Conservation (phyloP, 2,329 filamentous ascomycete species). For the Cryphonectria naterciae region DNA sequence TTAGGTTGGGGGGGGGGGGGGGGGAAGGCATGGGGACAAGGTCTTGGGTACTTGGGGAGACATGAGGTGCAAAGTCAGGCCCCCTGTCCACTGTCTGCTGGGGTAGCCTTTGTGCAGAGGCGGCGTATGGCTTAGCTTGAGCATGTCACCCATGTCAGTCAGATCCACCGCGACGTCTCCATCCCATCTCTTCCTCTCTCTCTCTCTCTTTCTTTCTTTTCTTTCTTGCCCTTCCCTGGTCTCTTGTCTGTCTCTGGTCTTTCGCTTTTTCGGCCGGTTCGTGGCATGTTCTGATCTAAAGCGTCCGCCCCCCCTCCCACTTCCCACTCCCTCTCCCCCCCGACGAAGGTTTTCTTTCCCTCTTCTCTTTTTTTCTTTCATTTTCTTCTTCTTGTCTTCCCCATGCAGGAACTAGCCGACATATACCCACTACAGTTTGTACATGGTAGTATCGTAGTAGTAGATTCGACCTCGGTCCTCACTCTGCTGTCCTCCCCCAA, state of each 20-base stretch:
- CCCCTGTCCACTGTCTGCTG: slow-evolving; percentile 17
- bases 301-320: background rate
- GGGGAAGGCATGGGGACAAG: background rate
- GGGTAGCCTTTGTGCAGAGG: slow-evolving; percentile 29
- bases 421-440: background rate
- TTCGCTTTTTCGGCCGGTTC: slow-evolving; percentile 7
- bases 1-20: background rate
- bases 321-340: background rate
- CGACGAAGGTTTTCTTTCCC: background rate
- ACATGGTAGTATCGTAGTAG: background rate
- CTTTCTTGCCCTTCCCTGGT: slow-evolving; percentile 12
- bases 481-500: background rate
- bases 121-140: slow-evolving; percentile 23
- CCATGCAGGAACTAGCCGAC: background rate
- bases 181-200: slow-evolving; percentile 20
- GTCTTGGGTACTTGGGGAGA: background rate
- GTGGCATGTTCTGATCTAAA: slow-evolving; percentile 1
- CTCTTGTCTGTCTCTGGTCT: slow-evolving; percentile 1
- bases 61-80: slow-evolving; percentile 3
- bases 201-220: background rate
- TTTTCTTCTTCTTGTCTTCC: background rate
- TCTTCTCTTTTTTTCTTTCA: background rate
- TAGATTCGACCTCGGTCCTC: background rate
- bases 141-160: slow-evolving; percentile 20
- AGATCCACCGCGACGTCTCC: slow-evolving; percentile 26